Base-by-base conservation (phyloP, 2,329 filamentous ascomycete genomes). In the Colletotrichum costaricense region DNA sequence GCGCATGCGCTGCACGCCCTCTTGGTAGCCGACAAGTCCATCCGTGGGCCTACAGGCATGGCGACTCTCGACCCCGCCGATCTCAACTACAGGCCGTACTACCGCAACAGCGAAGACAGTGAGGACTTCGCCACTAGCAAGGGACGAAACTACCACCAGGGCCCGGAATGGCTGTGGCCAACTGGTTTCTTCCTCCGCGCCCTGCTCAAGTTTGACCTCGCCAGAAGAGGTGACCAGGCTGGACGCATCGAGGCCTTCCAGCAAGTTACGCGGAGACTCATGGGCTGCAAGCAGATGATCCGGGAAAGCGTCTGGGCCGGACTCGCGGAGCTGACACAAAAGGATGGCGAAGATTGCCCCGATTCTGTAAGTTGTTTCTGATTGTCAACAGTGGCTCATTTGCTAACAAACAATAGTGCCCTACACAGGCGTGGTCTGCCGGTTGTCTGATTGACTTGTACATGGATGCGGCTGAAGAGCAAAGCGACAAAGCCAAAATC, bases 141-240 rank as follows among this genome's bases (percentile, higher is more conserved):
- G 84, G 97, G 97, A 63, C 90, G 97, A 69, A 99, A 98, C 84
- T 99, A 99, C 84, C 97, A 99, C 82, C 96, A 98, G 82, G 97
- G 97, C 5, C 97, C 97, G 0, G 97, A 99, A 82, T 99, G 97
- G 97, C 86, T 98, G 28, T 99, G 97, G 97, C 97, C 96, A 0
- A 96, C 95, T 1, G 97, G 97, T 5, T 99, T 95, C 86, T 99
- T 98, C 88, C 87, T 98, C 26, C 92, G 97, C 62, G 97, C 97
- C 1, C 86, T 99, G 76, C 88, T 99, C 75, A 94, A 95, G 82
- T 98, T 98, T 79, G 95, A 98, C 81, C 85, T 98, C 63, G 88
- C 89, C 85, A 88, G 95, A 35, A 89, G 94, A 62, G 88, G 88
- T 75, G 83, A 82, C 2, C 77, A 81, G 0, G 88, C 94, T 78